A percentile compares a stretch with the other conserved stretches of the same genome.
phyloP scores from a whole-genome alignment of 768 basidiomycete genomes.

The Mycena albidolilacea region DNA sequence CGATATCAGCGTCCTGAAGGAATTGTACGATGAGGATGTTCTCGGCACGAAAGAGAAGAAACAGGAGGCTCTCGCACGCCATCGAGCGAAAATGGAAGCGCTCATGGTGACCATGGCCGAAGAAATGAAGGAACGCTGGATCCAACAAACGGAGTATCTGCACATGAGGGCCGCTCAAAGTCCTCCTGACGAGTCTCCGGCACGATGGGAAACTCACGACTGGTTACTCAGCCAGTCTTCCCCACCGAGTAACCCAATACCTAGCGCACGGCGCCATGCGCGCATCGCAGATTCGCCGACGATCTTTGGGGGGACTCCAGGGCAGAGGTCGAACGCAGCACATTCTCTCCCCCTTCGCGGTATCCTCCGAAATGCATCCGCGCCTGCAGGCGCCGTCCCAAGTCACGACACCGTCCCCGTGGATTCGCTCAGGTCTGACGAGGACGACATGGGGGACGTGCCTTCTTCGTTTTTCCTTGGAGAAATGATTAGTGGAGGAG shows the following conservation, averaged over 20 bases:
- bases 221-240: neutral
- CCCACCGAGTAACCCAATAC: neutral
- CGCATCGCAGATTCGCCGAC: constrained; percentile 24
- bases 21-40: constrained; percentile 31
- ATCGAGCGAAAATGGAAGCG: constrained; percentile 31
- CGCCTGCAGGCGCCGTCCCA: neutral
- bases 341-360: constrained; percentile 13
- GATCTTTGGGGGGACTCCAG: neutral
- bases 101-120: constrained; percentile 18
- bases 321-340: neutral
- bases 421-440: constrained; percentile 14
- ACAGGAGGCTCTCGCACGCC: constrained; percentile 16
- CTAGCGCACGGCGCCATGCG: neutral
- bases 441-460: neutral
- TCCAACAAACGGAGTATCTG: constrained; percentile 14
- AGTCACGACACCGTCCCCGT: neutral
- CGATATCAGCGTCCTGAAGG: constrained; percentile 35
- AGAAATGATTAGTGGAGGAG: neutral
- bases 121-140: constrained; percentile 20
- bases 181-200: neutral
- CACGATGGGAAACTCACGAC: neutral
- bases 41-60: constrained; percentile 7
- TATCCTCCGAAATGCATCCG: constrained; percentile 19
- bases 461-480: constrained; percentile 8
- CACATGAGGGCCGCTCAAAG: constrained; percentile 1